Percentiles rank a stretch among this genome's conserved stretches.
Evolutionary conservation across 2,329 filamentous ascomycete species (phyloP).

Genomic region (Alternaria burnsii): DNA sequence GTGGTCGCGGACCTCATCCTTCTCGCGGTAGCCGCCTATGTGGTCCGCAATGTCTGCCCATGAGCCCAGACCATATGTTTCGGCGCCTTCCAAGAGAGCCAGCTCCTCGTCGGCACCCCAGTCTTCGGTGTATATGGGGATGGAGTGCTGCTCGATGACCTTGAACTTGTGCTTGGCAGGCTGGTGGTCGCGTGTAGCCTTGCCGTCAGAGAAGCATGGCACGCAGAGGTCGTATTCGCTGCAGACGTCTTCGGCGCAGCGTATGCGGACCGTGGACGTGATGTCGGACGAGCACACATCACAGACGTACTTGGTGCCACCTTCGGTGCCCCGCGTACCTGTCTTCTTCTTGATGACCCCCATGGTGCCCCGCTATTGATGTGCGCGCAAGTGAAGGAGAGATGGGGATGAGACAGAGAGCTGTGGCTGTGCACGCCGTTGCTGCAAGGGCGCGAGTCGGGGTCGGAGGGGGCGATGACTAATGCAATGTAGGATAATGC

Average conservation of each 20-base stretch:
- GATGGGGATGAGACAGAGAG: conserved; percentile 18
- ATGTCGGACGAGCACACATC: conserved; percentile 97
- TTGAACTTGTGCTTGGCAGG: conserved; percentile 86
- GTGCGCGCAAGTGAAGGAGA: conserved; percentile 8
- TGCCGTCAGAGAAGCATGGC: conserved; percentile 86
- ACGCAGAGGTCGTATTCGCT: conserved; percentile 98
- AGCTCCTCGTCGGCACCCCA: conserved; percentile 98
- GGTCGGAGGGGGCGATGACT: conserved; percentile 5
- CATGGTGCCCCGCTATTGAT: conserved; percentile 63
- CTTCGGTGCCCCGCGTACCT: conserved; percentile 82
- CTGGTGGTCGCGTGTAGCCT: conserved; percentile 82
- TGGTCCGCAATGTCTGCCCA: conserved; percentile 99
- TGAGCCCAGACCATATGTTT: conserved; percentile 94
- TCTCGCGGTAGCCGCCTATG: conserved; percentile 92
- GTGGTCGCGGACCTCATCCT: conserved; percentile 95
- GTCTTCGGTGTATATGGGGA: conserved; percentile 92
- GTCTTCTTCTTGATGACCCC: conserved; percentile 97
- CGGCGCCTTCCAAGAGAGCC: conserved; percentile 89
- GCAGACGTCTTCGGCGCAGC: conserved; percentile 79
- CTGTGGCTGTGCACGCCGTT: conserved; percentile 37
- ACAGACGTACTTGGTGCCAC: conserved; percentile 85
- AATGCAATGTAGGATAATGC: conserved; percentile 1
- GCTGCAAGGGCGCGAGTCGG: conserved; percentile 18
- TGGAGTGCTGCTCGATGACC: conserved; percentile 98
- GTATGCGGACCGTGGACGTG: conserved; percentile 94